Evolutionary conservation across 768 basidiomycete species (phyloP), one percentile per base, ranked within the genome.

Genomic region (Artomyces pyxidatus): DNA sequence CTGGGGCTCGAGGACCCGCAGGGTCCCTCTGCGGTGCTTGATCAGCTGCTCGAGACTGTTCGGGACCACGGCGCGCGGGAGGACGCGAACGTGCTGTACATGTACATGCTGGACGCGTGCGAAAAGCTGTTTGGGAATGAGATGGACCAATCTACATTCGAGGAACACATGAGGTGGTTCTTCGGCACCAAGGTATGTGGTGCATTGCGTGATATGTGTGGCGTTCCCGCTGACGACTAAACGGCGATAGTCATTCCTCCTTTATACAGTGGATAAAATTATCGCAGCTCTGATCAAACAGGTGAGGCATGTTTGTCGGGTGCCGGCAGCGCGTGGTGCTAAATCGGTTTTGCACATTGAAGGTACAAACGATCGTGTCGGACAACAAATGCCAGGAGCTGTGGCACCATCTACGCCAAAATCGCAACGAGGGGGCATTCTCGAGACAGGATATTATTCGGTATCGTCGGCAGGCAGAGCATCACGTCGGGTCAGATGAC

Each of bases 151-250:
- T 69, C 76, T n/a, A 80, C 83, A 19, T 98, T 93, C 59, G 95
- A 98, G 65, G 96, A 98, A 63, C 89, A 91, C 60, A 81, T 97
- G 81, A 72, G 96, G 55, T 89, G 90, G 79, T 88, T 94, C 69
- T 93, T 91, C 69, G 88, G 89, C 27, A 90, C 81, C 52, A 85
- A 83, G 77, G 86, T 86, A 42, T 10, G 59, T 48, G 28, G 37
- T n/a, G n/a, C n/a, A 4, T 65, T 54, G 73, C 46, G 42, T 37
- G 14, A 35, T 53, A 32, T 37, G n/a, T n/a, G 17, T 40, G 26
- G 41, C 27, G 25, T 35, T 27, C 32, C 65, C 64, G 64, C 67
- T 72, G 57, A 62, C 58, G 62, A 56, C 23, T 2, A 10, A 3
- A 16, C 17, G 47, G 49, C 51, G 29, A 55, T 71, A 94, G 83